These are phyloP conservation scores for Nelumbo lutea DNA, from an alignment of 164 flowering plant genomes.

Conservation along the genomic window DNA sequence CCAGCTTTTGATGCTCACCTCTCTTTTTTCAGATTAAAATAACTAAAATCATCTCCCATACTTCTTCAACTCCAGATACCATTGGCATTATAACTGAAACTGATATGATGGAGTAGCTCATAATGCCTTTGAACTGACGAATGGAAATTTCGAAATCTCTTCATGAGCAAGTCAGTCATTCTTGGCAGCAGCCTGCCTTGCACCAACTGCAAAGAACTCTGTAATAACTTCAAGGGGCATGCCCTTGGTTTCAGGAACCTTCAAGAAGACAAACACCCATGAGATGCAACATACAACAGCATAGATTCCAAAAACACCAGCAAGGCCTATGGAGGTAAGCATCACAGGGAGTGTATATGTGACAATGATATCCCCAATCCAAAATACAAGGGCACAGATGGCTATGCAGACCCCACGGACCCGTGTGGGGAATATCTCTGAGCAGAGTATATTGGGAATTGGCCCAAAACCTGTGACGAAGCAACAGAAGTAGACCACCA, in stretches of 20 bases:
- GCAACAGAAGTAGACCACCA: slow-evolving; percentile 73
- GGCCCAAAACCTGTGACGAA: slow-evolving; percentile 94
- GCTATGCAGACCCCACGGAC: slow-evolving; percentile 96
- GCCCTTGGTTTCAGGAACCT: slow-evolving; percentile 96
- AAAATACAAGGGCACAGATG: slow-evolving; percentile 72
- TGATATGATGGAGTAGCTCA: not conserved
- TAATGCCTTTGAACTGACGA: not conserved
- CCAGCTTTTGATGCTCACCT: not conserved
- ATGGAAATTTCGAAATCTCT: not conserved
- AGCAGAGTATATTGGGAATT: slow-evolving; percentile 84
- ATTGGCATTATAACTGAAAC: not conserved
- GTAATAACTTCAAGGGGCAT: slow-evolving; percentile 95
- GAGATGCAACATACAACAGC: slow-evolving; percentile 66
- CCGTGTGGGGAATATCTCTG: slow-evolving; percentile 93
- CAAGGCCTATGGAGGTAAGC: slow-evolving; percentile 77
- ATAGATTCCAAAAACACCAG: slow-evolving; percentile 79
- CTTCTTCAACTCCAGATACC: not conserved
- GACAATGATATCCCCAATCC: slow-evolving; percentile 85
- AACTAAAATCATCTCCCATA: not conserved
- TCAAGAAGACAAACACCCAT: slow-evolving; percentile 75
- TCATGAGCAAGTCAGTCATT: slow-evolving; percentile 11
- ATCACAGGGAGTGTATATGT: slow-evolving; percentile 82
- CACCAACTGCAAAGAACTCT: slow-evolving; percentile 90
- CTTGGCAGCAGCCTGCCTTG: slow-evolving; percentile 51
- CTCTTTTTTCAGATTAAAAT: not conserved